A percentile compares a stretch with the other conserved stretches of the same genome.
phyloP scores from a whole-genome alignment of 2,329 filamentous ascomycete genomes.

The Pyricularia grisea region DNA sequence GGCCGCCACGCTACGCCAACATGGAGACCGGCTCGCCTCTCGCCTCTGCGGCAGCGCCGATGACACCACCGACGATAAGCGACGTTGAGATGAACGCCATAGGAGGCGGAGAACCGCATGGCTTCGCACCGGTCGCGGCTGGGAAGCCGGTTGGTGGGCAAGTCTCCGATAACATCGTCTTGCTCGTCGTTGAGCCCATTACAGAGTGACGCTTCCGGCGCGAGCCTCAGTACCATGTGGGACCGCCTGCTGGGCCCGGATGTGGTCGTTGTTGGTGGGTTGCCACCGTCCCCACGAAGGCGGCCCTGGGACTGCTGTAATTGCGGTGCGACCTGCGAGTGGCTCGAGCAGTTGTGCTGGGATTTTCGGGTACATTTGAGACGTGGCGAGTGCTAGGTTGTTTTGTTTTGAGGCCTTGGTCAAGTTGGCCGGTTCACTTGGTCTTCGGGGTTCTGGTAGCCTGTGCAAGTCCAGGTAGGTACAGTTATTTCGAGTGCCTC shows the following conservation, averaged over 20 bases:
- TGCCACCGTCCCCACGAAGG: neutral
- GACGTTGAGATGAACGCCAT: too few relatives aligned
- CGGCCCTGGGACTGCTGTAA: neutral
- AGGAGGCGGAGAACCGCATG: too few relatives aligned
- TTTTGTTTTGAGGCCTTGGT: neutral
- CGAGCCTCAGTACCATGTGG: neutral
- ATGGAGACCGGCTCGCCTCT: too few relatives aligned
- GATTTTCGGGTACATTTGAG: neutral
- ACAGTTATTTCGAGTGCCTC: too few relatives aligned
- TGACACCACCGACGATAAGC: too few relatives aligned
- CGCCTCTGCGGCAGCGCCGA: too few relatives aligned
- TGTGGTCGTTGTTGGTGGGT: neutral
- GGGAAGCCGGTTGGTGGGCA: too few relatives aligned
- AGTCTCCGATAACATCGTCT: neutral
- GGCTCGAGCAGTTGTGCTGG: neutral
- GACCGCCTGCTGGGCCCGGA: neutral
- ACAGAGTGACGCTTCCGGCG: neutral
- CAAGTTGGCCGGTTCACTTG: neutral
- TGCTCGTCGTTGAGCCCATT: neutral
- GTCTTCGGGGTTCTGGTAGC: neutral
- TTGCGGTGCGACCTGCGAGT: neutral
- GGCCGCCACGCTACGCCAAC: too few relatives aligned
- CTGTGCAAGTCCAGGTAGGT: neutral
- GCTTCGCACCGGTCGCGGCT: too few relatives aligned
- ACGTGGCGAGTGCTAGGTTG: neutral